Evolutionary conservation across 768 basidiomycete species (phyloP), one percentile per base, ranked within the genome.

Genomic region (Tricholoma furcatifolium): DNA sequence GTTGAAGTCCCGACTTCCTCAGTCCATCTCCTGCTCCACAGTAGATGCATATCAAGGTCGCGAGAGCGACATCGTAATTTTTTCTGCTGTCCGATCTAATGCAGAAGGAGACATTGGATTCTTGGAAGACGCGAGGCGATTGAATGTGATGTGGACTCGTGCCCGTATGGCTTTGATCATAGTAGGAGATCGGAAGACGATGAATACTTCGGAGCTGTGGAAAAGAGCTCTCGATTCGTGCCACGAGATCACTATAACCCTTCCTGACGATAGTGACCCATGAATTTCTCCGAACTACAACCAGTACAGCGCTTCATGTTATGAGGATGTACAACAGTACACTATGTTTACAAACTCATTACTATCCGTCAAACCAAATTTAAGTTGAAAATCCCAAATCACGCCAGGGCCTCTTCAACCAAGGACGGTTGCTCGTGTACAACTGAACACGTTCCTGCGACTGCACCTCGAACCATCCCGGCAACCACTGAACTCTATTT

Each of bases 111-210:
- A 87, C 43, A 80, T 87, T 42, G 85, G 85, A 5, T 88, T 87
- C 56, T 67, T 87, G 31, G 82, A 82, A 21, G 84, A 85, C 64
- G 74, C 70, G 43, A 69, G 84, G 50, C 61, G 84, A 56, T 62
- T 84, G 60, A 85, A 88, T 59, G 85, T 88, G 7, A 84, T 84
- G 73, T 87, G 84, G 85, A 88, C 86, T 12, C 68, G 86, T 1
- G 82, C 85, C 1, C 71, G 73, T 56, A 59, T 81, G 31, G 85
- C 75, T 0, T 62, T 87, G 58, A 75, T 88, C 47, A 69, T 88
- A 27, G 70, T 87, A n/a, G 85, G 85, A 0, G 77, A 85, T 62
- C 67, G 68, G 24, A 63, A 60, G 1, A 86, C 84, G 8, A 68
- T 86, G 70, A 68, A 61, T 6, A 65, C 58, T 34, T 74, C 74